Evolutionary conservation across 495 filamentous ascomycete species (phyloP).

Genomic region (Neurospora sp.): DNA sequence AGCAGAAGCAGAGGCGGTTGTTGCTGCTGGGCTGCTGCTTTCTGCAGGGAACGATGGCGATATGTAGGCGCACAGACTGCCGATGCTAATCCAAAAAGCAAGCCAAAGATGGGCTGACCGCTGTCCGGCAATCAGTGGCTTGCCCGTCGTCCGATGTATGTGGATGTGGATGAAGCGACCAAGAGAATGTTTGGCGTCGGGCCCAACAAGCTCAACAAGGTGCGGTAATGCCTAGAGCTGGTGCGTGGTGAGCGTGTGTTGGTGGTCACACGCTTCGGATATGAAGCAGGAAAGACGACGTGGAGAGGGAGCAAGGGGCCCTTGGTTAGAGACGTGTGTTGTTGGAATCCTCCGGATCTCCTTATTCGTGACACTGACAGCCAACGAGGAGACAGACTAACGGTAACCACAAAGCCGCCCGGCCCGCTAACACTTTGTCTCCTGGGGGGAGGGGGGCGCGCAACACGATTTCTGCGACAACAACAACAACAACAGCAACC

Average conservation of each 20-base stretch:
- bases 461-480: not conserved
- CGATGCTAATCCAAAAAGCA: not conserved
- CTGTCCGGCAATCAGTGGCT: not conserved
- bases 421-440: not conserved
- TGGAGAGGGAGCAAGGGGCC: not conserved
- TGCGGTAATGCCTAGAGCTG: not conserved
- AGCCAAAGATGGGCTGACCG: not conserved
- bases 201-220: not conserved
- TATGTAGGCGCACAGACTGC: not conserved
- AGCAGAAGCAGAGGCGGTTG: not conserved
- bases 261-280: not conserved
- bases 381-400: not conserved
- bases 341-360: not conserved
- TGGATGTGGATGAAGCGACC: not conserved
- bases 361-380: not conserved
- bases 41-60: not conserved
- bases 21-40: not conserved
- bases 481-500: not conserved
- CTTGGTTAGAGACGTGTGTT: not conserved
- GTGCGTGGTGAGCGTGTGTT: not conserved
- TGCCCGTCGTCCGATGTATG: not conserved
- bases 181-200: not conserved
- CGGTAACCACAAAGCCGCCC: not conserved
- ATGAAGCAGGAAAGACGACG: not conserved
- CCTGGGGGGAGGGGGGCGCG: not conserved